Conservation (phyloP, 306 rosid species). For the Mimosa bimucronata region DNA sequence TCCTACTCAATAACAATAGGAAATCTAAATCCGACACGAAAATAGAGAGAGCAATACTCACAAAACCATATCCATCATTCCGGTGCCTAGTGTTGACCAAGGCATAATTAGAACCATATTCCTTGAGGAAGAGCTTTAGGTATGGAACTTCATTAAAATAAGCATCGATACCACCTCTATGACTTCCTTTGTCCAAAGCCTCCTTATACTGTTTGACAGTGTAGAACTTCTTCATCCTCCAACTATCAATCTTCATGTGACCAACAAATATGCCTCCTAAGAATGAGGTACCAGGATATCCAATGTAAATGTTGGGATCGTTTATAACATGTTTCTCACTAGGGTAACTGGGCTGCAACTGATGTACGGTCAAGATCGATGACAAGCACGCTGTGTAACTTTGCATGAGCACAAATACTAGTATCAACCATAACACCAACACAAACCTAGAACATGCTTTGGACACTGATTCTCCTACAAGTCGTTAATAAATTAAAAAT, state of each 20-base stretch:
- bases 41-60: neutral
- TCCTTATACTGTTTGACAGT: neutral
- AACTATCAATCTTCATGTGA: neutral
- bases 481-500: neutral
- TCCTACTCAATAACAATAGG: too few species aligned
- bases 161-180: constrained; percentile 26
- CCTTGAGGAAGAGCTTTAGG: neutral
- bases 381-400: neutral
- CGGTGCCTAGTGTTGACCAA: constrained; percentile 12
- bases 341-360: neutral
- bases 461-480: neutral
- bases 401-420: constrained; percentile 6
- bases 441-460: neutral
- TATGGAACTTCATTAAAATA: neutral
- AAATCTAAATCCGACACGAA: too few species aligned
- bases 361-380: neutral
- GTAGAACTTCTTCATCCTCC: neutral
- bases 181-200: constrained; percentile 27
- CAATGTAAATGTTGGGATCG: neutral
- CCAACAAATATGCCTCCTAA: neutral
- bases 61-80: constrained; percentile 43
- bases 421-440: neutral
- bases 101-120: constrained; percentile 17
- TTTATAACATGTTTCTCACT: neutral
- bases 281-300: neutral